Evolutionary conservation across 495 filamentous ascomycete genomes (phyloP), one percentile per base, ranked within the genome.

Genomic region (Sporormia fimetaria): DNA sequence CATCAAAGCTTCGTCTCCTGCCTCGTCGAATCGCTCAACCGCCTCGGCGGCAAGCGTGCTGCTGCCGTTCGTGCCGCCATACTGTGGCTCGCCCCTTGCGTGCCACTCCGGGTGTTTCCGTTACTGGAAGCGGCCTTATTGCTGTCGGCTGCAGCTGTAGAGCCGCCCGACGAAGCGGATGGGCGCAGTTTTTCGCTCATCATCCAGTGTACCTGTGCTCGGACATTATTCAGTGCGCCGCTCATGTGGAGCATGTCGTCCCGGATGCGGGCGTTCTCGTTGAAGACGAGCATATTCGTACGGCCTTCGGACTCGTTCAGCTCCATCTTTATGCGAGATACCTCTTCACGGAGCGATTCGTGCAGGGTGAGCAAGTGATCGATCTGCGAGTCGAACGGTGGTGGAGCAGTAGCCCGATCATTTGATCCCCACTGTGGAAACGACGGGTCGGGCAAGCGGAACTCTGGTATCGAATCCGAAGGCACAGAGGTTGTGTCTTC

Each of bases 191-290:
- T 67, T 8, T 74, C 66, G 23, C 70, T 75, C 60, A 77, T 68
- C 6, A 83, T 67, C 76, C 79, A 81, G 38, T 81, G 76, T 10
- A 83, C 61, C 49, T 83, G 79, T 67, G 77, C 71, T 24, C 76
- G 67, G 26, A 82, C 67, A 18, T 66, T 67, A 45, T 66, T 69
- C 31, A 83, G 65, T 11, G 74, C 76, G 4, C 78, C 76, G 39
- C 75, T 78, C 0, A 73, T 73, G 39, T 77, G 74, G 1, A 75
- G 68, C 60, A 81, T 69, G 42, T 83, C 77, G 49, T 83, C 79
- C 40, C 80, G 75, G 33, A 70, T 66, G 5, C 76, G 71, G 21
- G 81, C 63, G 26, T 64, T 75, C 57, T 82, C 78, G 54, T 77
- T 81, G 64, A 83, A 70, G 35, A 76, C 64, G 39, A 76, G 67